Percentiles rank a stretch among this genome's conserved stretches.
These are phyloP conservation scores for Eragrostis nindensis DNA, from an alignment of 176 grass and related monocot species.

Conservation along the genomic window DNA sequence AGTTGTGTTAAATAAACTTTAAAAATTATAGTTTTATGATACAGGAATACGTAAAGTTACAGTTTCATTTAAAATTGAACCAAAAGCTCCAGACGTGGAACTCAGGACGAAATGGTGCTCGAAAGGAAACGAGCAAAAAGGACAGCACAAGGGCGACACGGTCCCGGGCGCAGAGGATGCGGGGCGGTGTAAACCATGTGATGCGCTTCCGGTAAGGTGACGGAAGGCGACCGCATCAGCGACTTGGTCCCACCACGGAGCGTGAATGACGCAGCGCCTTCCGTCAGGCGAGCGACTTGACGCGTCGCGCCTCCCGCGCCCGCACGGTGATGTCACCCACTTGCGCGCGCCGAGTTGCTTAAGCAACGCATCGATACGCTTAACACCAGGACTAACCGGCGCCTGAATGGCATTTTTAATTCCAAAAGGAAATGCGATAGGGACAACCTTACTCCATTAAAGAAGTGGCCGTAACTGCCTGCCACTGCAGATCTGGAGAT, in stretches of 20 bases:
- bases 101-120: too few relatives aligned
- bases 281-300: slow-evolving; percentile 75
- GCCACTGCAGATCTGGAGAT: neutral
- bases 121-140: neutral
- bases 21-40: too few relatives aligned
- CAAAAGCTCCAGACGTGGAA: too few relatives aligned
- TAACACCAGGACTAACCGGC: too few relatives aligned
- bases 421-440: neutral
- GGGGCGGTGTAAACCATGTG: neutral
- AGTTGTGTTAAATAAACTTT: too few relatives aligned
- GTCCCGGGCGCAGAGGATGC: neutral
- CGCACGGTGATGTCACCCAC: slow-evolving; percentile 29
- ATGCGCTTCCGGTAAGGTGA: slow-evolving; percentile 33
- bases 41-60: too few relatives aligned
- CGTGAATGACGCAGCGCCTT: slow-evolving; percentile 47
- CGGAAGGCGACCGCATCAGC: slow-evolving; percentile 49
- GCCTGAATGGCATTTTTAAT: neutral
- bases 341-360: neutral
- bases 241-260: slow-evolving; percentile 29
- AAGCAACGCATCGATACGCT: neutral
- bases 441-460: neutral
- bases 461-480: neutral
- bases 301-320: neutral
- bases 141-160: neutral
- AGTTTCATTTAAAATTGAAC: too few relatives aligned